Percentiles rank a stretch among this genome's conserved stretches.
These are phyloP conservation scores for Podaxis pistillaris DNA, from an alignment of 768 basidiomycete species.

Conservation along the genomic window DNA sequence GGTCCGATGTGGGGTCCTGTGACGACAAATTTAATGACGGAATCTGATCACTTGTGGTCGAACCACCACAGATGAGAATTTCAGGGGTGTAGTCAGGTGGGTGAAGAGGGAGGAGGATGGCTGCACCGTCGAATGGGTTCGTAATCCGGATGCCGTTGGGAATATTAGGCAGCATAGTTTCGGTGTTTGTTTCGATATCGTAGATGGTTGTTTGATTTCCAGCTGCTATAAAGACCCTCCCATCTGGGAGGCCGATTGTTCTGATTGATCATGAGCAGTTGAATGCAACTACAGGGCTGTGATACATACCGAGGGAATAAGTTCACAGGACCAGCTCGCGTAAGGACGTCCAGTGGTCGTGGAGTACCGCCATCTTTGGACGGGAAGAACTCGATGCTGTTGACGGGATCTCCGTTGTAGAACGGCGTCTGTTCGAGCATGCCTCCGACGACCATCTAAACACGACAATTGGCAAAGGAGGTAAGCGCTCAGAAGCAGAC, in stretches of 20 bases:
- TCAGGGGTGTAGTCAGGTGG: constrained; percentile 42
- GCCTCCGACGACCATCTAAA: constrained; percentile 27
- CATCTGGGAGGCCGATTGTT: constrained; percentile 37
- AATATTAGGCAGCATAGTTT: constrained; percentile 39
- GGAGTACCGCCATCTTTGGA: constrained; percentile 36
- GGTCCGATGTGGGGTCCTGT: constrained; percentile 40
- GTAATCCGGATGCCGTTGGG: constrained; percentile 45
- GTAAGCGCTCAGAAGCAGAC: constrained; percentile 14
- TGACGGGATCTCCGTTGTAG: constrained; percentile 63
- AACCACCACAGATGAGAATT: constrained; percentile 47
- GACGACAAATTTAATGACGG: constrained; percentile 31
- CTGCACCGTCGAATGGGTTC: constrained; percentile 38
- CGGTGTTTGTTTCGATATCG: constrained; percentile 34
- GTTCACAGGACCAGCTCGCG: constrained; percentile 26
- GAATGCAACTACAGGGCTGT: not conserved
- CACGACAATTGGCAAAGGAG: not conserved
- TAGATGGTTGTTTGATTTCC: constrained; percentile 42
- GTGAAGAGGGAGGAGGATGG: constrained; percentile 34
- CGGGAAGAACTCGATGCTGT: constrained; percentile 38
- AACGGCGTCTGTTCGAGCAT: constrained; percentile 41
- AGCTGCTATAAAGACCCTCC: constrained; percentile 38
- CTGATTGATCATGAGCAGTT: constrained; percentile 16
- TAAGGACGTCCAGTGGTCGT: constrained; percentile 26
- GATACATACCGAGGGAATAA: constrained; percentile 26
- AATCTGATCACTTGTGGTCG: constrained; percentile 30